Evolutionary conservation across 2,329 filamentous ascomycete species (phyloP).

Genomic region (Aspergillus neotritici): DNA sequence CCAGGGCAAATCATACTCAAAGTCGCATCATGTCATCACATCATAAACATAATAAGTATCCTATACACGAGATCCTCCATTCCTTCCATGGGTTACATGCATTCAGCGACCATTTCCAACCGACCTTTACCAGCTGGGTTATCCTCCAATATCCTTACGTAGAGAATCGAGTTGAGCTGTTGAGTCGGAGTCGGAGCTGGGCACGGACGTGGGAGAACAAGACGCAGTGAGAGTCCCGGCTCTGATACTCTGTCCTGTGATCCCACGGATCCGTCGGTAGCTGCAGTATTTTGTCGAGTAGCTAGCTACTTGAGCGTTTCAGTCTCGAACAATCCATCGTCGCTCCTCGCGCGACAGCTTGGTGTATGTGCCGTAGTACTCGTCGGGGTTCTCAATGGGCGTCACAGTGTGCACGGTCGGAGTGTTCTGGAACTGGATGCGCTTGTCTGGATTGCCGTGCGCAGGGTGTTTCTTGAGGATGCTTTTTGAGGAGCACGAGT

Average conservation of each 20-base stretch:
- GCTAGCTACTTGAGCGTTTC: slow-evolving; percentile 10
- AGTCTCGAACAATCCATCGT: slow-evolving; percentile 40
- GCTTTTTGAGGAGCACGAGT: slow-evolving; percentile 42
- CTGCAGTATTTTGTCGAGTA: neutral
- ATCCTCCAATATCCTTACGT: neutral
- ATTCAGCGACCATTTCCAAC: slow-evolving; percentile 2
- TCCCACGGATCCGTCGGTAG: neutral
- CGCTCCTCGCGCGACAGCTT: slow-evolving; percentile 44
- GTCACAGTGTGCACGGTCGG: slow-evolving; percentile 45
- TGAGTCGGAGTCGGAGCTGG: slow-evolving; percentile 6
- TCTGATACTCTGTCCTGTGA: neutral
- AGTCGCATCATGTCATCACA: slow-evolving; percentile 17
- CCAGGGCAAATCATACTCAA: slow-evolving; percentile 4
- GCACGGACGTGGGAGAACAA: neutral
- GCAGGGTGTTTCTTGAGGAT: slow-evolving; percentile 43
- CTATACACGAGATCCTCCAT: slow-evolving; percentile 12
- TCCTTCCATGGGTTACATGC: slow-evolving; percentile 1
- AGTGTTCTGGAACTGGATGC: slow-evolving; percentile 40
- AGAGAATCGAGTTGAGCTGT: slow-evolving; percentile 1
- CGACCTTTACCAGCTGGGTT: neutral
- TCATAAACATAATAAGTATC: slow-evolving; percentile 19
- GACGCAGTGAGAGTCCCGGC: neutral
- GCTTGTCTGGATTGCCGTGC: slow-evolving; percentile 25
- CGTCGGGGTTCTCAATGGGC: slow-evolving; percentile 44
- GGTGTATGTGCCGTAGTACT: slow-evolving; percentile 44